These are phyloP conservation scores for Venturia carpophila DNA, from an alignment of 2,329 filamentous ascomycete species.

Conservation along the genomic window DNA sequence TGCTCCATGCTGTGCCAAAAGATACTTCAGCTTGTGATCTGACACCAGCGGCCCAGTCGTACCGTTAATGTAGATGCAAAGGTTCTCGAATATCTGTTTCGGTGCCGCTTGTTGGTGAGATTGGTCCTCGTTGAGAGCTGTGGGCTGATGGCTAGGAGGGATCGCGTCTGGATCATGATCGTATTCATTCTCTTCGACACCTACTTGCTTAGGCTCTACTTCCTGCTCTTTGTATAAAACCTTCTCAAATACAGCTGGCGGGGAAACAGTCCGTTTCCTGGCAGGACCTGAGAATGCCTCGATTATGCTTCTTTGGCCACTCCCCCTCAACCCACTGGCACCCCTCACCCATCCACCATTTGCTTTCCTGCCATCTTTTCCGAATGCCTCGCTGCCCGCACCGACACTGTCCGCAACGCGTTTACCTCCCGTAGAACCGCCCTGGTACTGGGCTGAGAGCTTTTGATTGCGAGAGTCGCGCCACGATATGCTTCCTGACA, in stretches of 20 bases:
- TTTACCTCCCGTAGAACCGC: constrained; percentile 40
- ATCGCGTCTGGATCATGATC: constrained; percentile 6
- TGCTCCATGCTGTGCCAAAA: constrained; percentile 69
- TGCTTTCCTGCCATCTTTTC: constrained; percentile 41
- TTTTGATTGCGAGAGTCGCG: constrained; percentile 61
- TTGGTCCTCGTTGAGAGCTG: not conserved
- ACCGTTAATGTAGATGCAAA: constrained; percentile 80
- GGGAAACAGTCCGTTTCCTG: not conserved
- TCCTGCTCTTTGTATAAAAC: not conserved
- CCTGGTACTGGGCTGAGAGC: constrained; percentile 52
- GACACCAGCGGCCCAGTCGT: constrained; percentile 74
- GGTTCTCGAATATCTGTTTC: constrained; percentile 56
- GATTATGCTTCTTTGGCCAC: constrained; percentile 37
- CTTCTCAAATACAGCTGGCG: not conserved
- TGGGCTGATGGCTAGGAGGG: constrained; percentile 9
- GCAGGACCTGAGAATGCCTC: constrained; percentile 24
- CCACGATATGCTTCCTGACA: constrained; percentile 60
- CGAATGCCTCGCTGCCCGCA: constrained; percentile 51
- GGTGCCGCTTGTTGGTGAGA: constrained; percentile 1
- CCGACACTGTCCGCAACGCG: constrained; percentile 59
- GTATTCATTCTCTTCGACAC: not conserved
- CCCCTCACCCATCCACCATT: constrained; percentile 46
- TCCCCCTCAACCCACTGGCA: constrained; percentile 41
- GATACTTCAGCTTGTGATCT: constrained; percentile 75
- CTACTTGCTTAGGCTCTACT: not conserved